A percentile compares a stretch with the other conserved stretches of the same genome.
Conservation (phyloP, 1,284 basidiomycete species). For the Cutaneotrichosporon spelunceum region DNA sequence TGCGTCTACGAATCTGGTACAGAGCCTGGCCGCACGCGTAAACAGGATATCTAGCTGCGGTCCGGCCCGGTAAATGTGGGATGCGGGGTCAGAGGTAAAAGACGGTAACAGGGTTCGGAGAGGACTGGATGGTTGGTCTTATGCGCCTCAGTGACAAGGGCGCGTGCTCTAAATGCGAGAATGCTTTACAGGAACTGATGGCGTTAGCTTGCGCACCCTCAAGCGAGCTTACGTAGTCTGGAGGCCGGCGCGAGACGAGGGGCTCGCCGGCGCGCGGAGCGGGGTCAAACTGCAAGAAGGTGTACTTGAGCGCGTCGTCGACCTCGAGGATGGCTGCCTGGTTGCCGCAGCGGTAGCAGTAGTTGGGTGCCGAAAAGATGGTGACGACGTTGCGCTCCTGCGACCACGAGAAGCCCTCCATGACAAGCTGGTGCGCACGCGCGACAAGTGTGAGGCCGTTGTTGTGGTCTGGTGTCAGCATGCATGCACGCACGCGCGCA, state of each 20-base stretch:
- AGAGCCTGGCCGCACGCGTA: background rate
- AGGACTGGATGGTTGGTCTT: slow-evolving; percentile 2
- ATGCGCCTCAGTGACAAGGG: background rate
- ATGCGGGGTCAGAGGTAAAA: background rate
- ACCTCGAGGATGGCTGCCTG: slow-evolving; percentile 99
- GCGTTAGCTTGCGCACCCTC: background rate
- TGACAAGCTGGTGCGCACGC: slow-evolving; percentile 93
- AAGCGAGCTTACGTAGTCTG: slow-evolving; percentile 71
- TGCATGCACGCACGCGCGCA: no score
- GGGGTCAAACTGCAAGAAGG: slow-evolving; percentile 94
- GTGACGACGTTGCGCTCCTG: slow-evolving; percentile 99
- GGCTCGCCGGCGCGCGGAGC: slow-evolving; percentile 97
- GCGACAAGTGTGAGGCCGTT: slow-evolving; percentile 96
- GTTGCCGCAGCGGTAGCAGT: slow-evolving; percentile 99
- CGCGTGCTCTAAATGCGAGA: slow-evolving; percentile 9
- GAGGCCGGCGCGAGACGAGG: slow-evolving; percentile 94
- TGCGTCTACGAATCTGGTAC: slow-evolving; percentile 4
- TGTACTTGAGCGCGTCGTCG: slow-evolving; percentile 67
- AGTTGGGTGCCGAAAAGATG: slow-evolving; percentile 98
- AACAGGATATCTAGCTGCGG: background rate
- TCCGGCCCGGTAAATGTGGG: background rate
- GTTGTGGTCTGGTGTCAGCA: slow-evolving; percentile 70
- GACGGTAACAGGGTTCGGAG: background rate
- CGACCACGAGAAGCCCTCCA: slow-evolving; percentile 93
- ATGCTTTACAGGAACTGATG: slow-evolving; percentile 13